Evolutionary conservation across 345 rosid genomes (phyloP), one percentile per base, ranked within the genome.

Genomic region (Eucalyptus paniculata): DNA sequence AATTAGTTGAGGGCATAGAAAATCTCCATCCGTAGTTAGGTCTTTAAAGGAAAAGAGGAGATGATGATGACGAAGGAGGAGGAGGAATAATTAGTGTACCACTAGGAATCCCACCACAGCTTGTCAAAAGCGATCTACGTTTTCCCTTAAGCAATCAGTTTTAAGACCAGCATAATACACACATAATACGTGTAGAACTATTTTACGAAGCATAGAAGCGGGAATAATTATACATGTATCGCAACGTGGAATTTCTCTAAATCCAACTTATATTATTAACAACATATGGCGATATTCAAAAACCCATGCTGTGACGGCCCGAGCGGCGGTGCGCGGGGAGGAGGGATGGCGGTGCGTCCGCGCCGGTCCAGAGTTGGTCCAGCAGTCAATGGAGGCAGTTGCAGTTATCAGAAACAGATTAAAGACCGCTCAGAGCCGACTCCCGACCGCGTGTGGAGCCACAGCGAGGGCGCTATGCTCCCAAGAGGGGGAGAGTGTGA

Each of bases 1-100:
- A 69, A 8, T 34, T 4, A 18, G 1, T 32, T 4, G 37, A 69
- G 23, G 3, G 42, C 4, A 1, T 0, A 32, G 2, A 17, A 69
- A 69, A 69, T 69, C 81, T 5, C 44, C 44, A 18, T 18, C 8
- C 26, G 6, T 37, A 10, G 3, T 19, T 9, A 19, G 40, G 28
- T 34, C 6, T 34, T 34, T 19, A 10, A 72, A 37, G 45, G 44
- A 6, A 72, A 34, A 72, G 45, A 37, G 40, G 45, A 37, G 44
- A 37, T 37, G 14, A 40, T 19, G 26, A 37, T 3, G 82, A 69
- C 4, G 12, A 4, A 32, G 23, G 17, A 5, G 50, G 6, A 67
- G 23, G 42, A 69, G 24, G 24, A 32, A 34, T 34, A 18, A 17
- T 5, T 67, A 32, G 23, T 4, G 81, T 9, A 32, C 12, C 24